Base-by-base conservation (phyloP, 768 basidiomycete species). In the Holtermanniella nyarrowii region DNA sequence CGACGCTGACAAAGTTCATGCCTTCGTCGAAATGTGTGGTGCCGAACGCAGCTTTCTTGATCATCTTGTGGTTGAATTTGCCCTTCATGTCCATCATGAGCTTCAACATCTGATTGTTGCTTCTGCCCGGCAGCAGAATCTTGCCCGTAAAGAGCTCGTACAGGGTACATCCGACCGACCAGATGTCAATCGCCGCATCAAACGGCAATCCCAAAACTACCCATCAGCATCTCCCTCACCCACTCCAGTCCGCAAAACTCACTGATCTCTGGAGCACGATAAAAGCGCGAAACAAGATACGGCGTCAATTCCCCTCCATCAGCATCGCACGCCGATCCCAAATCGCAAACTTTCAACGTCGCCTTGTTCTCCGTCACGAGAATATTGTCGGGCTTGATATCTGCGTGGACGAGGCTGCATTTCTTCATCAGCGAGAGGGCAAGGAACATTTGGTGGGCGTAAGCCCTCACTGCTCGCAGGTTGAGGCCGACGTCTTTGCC, bases 211-310 rank as follows among this genome's bases (percentile, higher is more conserved):
- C 95, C 50, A 99, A 82, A 65, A 97, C 91, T 96, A 61, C 16
- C 7, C 31, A 23, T 24, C 12, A 37, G 52, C 40, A 60, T 46
- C 41, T 2, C 4, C 22, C 5, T 44, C 37, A 11, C 14, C 11
- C 47, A 44, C 12, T 1, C 22, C 49, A 66, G 31, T 16, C 26
- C 31, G 26, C 24, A 23, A 14, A 45, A 77, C 80, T 68, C 65
- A 96, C 93, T 99, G 67, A 97, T 97, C 75, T 99, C 95, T 1
- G 95, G 95, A 1, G 93, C 93, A 42, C 95, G 86, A 69, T 99
- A 97, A 74, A 97, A 99, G 43, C 95, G 78, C 60, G 87, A 89
- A 54, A 96, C 95, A 50, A 99, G 82, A 72, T 99, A 97, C 10
- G 95, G 95, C 5, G 95, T 96, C 61, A 97, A 90, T 26, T 95